Percentiles rank a stretch among this genome's conserved stretches.
Conservation (phyloP, 768 basidiomycete genomes). For the Russula ochroleuca region DNA sequence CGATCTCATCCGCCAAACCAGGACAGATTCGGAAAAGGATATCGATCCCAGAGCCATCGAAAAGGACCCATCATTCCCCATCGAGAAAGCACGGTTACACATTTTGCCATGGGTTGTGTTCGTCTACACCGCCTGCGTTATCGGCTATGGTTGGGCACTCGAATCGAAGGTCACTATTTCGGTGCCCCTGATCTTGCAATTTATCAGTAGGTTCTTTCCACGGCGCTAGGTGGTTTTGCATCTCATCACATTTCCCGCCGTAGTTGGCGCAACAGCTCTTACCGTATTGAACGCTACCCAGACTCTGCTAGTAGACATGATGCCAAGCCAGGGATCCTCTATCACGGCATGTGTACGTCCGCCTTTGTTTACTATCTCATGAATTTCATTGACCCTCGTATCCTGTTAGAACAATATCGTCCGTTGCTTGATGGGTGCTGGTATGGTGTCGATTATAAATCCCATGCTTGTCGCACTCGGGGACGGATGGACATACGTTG, state of each 20-base stretch:
- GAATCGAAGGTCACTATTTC: conserved; percentile 46
- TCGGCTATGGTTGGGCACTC: conserved; percentile 61
- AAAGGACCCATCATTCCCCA: conserved; percentile 47
- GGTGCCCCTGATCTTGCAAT: conserved; percentile 49
- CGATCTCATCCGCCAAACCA: conserved; percentile 26
- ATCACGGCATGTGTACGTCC: conserved; percentile 65
- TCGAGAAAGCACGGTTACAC: conserved; percentile 56
- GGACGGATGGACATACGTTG: conserved; percentile 64
- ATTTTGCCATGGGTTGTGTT: conserved; percentile 41
- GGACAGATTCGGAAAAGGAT: conserved; percentile 29
- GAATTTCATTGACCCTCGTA: neutral
- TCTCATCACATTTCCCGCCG: neutral
- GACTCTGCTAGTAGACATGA: conserved; percentile 62
- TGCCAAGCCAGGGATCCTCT: conserved; percentile 58
- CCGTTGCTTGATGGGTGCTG: conserved; percentile 59
- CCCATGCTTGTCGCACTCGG: conserved; percentile 56
- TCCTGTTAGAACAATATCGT: conserved; percentile 60
- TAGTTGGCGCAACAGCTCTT: conserved; percentile 50
- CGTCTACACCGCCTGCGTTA: conserved; percentile 40
- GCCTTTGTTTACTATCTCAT: neutral
- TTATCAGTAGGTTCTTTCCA: conserved; percentile 33
- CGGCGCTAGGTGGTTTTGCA: conserved; percentile 8
- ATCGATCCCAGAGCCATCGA: conserved; percentile 28
- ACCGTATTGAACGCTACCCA: conserved; percentile 53
- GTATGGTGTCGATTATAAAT: conserved; percentile 58